Base-by-base conservation (phyloP, 257 asterid species). In the Craterostigma plantagineum region DNA sequence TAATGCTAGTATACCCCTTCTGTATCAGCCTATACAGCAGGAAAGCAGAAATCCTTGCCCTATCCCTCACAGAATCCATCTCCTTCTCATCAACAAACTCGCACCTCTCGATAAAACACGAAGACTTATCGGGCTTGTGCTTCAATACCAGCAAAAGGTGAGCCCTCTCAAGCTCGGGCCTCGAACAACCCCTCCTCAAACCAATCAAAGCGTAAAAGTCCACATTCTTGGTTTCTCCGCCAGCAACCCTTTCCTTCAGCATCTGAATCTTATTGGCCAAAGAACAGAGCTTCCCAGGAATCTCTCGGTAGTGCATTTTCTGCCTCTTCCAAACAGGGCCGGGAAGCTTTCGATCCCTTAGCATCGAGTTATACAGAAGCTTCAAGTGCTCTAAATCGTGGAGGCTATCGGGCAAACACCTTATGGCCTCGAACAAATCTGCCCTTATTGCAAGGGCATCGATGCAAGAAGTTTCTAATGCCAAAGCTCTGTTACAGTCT, bases 331-430 rank as follows among this genome's bases (percentile, higher is more conserved):
- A 90, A 5, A 62, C 63, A 0, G 92, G 91, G 0, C 96, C 99
- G 2, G 92, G 90, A 13, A 80, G 8, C 43, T 75, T 90, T 18
- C 91, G 42, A 30, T 90, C 92, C 0, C 94, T 75, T 1, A 90
- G 59, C 41, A 80, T 79, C 0, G 99, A 75, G 59, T 83, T 90
- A 50, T 79, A 90, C 51, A 90, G 59, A n/a, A 90, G 80, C 41
- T 83, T 90, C 36, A 90, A 53, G 54, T 90, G 99, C 63, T 90
- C 99, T 1, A 90, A 68, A 61, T 90, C 99, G 16, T 90, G 99
- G 38, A 90, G 96, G 8, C 85, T 66, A 34, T 90, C 96, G 0
- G 96, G 92, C 15, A 83, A 47, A 43, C 99, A 77, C 45, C 85
- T 54, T 7, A 90, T 71, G 48, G 84, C 51, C 40, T 90, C 96